Conservation (phyloP, 1,284 basidiomycete genomes). For the Cryptococcus hybrid region DNA sequence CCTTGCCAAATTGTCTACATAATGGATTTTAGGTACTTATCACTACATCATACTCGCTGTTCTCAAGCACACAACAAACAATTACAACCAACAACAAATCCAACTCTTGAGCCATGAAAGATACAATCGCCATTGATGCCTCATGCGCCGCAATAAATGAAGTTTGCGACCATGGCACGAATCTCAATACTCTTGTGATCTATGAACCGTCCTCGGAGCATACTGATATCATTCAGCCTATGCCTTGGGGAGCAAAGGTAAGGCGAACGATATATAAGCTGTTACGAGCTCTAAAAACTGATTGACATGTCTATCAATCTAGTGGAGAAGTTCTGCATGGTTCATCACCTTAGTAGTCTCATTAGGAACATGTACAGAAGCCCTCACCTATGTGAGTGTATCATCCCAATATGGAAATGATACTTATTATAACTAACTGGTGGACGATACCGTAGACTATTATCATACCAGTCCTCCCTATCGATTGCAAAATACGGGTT, state of each 20-base stretch:
- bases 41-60: neutral
- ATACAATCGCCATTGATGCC: neutral
- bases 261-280: neutral
- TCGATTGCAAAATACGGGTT: constrained; percentile 31
- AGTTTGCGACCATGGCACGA: neutral
- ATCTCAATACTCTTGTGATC: neutral
- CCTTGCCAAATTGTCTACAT: neutral
- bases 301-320: constrained; percentile 1
- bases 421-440: too few relatives aligned
- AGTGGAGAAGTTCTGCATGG: constrained; percentile 30
- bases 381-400: constrained; percentile 38
- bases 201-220: neutral
- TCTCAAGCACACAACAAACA: neutral
- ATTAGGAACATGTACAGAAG: constrained; percentile 31
- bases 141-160: neutral
- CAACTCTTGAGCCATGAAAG: constrained; percentile 6
- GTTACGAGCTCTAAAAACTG: neutral
- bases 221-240: neutral
- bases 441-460: constrained; percentile 21
- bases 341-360: constrained; percentile 41
- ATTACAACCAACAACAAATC: neutral
- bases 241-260: constrained; percentile 5
- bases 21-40: neutral
- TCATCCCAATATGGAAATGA: neutral
- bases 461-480: constrained; percentile 65